Conservation (phyloP, 352 stramenopile genomes). For the Pythium brachiatum region DNA sequence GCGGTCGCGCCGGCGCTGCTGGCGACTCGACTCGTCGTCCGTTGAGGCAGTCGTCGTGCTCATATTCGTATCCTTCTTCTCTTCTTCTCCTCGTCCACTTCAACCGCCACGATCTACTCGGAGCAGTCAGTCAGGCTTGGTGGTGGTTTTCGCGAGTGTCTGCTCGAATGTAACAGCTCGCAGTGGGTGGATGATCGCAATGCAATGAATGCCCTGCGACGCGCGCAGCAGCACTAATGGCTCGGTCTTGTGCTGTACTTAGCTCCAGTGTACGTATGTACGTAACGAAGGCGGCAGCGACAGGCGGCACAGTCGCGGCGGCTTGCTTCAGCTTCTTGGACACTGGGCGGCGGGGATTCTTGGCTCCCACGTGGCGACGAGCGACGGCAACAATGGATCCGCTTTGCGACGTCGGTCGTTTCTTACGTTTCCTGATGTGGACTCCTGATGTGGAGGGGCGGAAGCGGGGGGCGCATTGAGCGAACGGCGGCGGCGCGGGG, state of each 20-base stretch:
- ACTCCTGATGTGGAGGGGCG: no score
- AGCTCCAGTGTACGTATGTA: no score
- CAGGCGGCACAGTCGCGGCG: neutral
- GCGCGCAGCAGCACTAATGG: neutral
- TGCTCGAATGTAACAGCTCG: no score
- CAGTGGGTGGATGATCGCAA: no score
- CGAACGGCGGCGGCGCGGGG: neutral
- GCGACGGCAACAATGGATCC: neutral
- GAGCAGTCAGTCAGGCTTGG: neutral
- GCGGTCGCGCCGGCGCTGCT: constrained; percentile 12
- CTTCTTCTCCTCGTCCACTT: neutral
- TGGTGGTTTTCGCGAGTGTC: neutral
- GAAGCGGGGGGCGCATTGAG: neutral
- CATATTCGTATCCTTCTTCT: neutral
- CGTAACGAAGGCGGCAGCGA: neutral
- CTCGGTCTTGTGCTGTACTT: neutral
- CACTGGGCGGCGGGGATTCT: no score
- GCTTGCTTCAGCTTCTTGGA: neutral
- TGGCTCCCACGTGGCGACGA: neutral
- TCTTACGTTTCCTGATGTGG: neutral
- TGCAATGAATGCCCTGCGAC: neutral
- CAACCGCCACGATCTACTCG: neutral
- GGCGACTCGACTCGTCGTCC: neutral
- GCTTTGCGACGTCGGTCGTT: neutral
- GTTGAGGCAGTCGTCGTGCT: neutral